These are phyloP conservation scores for Dillenia turbinata DNA, from an alignment of 164 flowering plant species.

Conservation along the genomic window DNA sequence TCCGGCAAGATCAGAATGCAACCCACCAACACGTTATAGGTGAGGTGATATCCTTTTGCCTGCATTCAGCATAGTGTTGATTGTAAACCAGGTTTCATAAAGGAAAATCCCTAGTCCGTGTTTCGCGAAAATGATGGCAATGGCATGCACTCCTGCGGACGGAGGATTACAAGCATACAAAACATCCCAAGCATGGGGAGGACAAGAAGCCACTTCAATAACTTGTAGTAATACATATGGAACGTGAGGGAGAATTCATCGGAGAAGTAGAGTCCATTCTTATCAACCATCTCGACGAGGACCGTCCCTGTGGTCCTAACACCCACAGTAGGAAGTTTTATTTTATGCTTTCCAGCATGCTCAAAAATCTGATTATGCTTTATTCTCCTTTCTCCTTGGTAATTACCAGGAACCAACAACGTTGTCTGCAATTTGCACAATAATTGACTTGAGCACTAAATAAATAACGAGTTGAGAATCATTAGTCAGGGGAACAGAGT, in stretches of 20 bases:
- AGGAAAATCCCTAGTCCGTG: constrained; percentile 49
- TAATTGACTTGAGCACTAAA: neutral
- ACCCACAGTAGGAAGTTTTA: constrained; percentile 80
- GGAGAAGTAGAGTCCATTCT: constrained; percentile 76
- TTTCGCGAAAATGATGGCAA: constrained; percentile 96
- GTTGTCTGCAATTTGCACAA: constrained; percentile 44
- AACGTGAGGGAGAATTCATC: constrained; percentile 97
- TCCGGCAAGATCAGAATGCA: too few relatives aligned
- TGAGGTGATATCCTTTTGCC: too few relatives aligned
- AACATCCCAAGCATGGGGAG: constrained; percentile 99
- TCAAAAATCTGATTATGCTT: constrained; percentile 56
- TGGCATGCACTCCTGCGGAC: constrained; percentile 89
- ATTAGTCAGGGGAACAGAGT: neutral
- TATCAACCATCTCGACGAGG: constrained; percentile 92
- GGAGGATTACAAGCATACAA: constrained; percentile 80
- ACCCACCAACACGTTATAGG: too few relatives aligned
- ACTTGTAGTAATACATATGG: constrained; percentile 89
- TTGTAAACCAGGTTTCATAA: too few relatives aligned
- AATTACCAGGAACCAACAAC: constrained; percentile 93
- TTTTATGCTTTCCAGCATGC: constrained; percentile 61
- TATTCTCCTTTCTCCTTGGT: constrained; percentile 87
- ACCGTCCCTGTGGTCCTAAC: constrained; percentile 95
- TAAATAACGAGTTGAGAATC: neutral
- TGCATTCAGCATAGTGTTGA: too few relatives aligned
- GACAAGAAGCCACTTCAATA: constrained; percentile 92